Conservation (phyloP, 306 rosid genomes). For the Crotalaria pallida region DNA sequence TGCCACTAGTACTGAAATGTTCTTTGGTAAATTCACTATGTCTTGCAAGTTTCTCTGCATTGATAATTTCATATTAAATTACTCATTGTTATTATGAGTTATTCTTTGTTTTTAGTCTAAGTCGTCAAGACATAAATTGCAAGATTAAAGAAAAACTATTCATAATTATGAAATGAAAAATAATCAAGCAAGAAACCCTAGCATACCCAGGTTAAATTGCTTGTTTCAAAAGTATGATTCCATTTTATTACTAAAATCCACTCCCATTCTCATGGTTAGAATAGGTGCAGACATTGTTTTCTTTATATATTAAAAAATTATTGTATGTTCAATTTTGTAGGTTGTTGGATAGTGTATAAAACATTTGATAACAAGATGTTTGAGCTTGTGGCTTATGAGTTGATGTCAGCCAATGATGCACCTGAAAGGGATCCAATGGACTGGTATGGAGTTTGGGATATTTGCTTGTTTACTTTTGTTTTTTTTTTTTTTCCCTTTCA, state of each 20-base stretch:
- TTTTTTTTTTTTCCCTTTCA: not conserved
- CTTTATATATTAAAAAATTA: constrained; percentile 8
- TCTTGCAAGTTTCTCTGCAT: not conserved
- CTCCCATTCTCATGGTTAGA: not conserved
- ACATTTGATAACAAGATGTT: constrained; percentile 45
- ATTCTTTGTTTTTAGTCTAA: not conserved
- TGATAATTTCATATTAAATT: constrained; percentile 6
- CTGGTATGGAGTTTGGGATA: constrained; percentile 46
- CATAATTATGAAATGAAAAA: not conserved
- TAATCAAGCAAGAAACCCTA: not conserved
- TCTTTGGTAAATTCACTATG: not conserved
- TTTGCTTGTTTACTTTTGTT: not conserved
- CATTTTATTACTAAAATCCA: not conserved
- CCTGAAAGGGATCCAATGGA: constrained; percentile 98
- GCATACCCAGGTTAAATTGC: not conserved
- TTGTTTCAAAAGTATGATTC: not conserved
- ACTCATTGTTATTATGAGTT: not conserved
- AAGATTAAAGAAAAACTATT: not conserved
- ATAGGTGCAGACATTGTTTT: not conserved
- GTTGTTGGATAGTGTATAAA: constrained; percentile 73
- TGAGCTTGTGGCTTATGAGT: constrained; percentile 81
- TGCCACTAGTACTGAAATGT: not conserved
- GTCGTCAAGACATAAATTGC: not conserved
- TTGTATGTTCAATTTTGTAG: constrained; percentile 34
- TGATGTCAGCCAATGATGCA: constrained; percentile 92